phyloP scores from a whole-genome alignment of 164 flowering plant species.

The Nymphaea colorata region DNA sequence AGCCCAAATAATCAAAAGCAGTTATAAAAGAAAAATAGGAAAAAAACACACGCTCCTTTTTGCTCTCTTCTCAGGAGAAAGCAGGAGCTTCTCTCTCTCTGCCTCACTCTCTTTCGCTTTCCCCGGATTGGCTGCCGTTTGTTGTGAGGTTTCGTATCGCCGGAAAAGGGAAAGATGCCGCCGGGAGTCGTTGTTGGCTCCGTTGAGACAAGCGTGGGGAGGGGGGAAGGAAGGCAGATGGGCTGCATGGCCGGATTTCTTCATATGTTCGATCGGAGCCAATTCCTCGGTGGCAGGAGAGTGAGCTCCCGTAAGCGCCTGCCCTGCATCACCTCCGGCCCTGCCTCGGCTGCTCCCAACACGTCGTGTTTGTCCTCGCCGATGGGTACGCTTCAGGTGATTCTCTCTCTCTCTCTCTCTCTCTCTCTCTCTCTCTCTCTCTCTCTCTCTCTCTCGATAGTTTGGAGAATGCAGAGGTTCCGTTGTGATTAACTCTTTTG shows the following conservation, averaged over 20 bases:
- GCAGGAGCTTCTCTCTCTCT: not conserved
- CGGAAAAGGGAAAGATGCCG: not conserved
- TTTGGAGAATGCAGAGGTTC: too few species aligned
- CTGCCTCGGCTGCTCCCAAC: too few species aligned
- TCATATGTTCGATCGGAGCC: conserved; percentile 79
- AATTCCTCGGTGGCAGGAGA: conserved; percentile 54
- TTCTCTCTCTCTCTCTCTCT: not conserved
- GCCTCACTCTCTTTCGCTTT: not conserved
- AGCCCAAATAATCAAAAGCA: too few species aligned
- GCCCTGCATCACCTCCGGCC: conserved; percentile 6
- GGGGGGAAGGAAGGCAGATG: conserved; percentile 73
- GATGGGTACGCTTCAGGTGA: not conserved
- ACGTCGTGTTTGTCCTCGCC: too few species aligned
- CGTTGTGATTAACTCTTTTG: not conserved
- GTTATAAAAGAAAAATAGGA: too few species aligned
- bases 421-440: not conserved
- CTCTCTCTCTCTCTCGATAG: not conserved
- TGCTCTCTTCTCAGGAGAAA: not conserved
- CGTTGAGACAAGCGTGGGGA: conserved; percentile 60
- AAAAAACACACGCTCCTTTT: too few species aligned
- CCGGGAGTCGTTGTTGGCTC: not conserved
- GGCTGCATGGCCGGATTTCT: conserved; percentile 86
- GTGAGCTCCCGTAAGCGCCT: conserved; percentile 55
- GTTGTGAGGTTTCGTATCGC: not conserved
- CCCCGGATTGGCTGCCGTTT: not conserved